These are phyloP conservation scores for Aspergillus leporis DNA, from an alignment of 495 filamentous ascomycete species.

Conservation along the genomic window DNA sequence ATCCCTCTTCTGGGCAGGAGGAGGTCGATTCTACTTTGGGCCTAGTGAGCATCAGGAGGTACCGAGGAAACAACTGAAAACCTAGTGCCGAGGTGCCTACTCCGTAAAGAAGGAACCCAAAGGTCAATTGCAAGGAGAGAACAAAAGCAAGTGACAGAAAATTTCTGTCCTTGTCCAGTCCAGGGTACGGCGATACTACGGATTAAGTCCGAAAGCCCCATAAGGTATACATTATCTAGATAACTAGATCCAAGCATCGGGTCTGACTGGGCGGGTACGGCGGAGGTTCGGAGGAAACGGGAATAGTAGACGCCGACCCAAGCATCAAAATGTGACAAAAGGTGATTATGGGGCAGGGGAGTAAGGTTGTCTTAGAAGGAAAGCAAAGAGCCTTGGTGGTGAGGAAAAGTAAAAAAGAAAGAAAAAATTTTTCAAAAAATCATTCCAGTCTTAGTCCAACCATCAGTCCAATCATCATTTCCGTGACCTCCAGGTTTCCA, in stretches of 20 bases:
- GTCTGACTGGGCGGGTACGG: conserved; percentile 32
- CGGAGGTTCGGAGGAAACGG: conserved; percentile 31
- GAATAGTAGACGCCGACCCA: conserved; percentile 30
- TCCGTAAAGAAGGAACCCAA: neutral
- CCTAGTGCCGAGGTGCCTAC: conserved; percentile 1
- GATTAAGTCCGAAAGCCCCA: conserved; percentile 3
- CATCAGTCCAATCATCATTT: conserved; percentile 12
- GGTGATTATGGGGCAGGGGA: conserved; percentile 20
- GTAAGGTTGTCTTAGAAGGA: neutral
- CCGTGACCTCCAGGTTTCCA: conserved; percentile 15
- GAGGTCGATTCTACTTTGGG: neutral
- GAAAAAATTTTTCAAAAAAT: neutral
- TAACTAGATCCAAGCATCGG: conserved; percentile 10
- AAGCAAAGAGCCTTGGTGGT: neutral
- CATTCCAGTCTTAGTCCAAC: neutral
- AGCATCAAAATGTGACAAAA: conserved; percentile 20
- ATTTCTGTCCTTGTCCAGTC: conserved; percentile 9
- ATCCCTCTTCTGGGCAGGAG: neutral
- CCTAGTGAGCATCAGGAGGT: neutral
- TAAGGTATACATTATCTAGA: neutral
- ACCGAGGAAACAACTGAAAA: neutral
- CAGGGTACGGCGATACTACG: neutral
- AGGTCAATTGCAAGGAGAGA: neutral
- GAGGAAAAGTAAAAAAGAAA: conserved; percentile 1
- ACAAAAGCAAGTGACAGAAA: conserved; percentile 7